A percentile compares a stretch with the other conserved stretches of the same genome.
phyloP scores from a whole-genome alignment of 192 early-diverging fungal genomes.

The Rhizophagus prolifer region DNA sequence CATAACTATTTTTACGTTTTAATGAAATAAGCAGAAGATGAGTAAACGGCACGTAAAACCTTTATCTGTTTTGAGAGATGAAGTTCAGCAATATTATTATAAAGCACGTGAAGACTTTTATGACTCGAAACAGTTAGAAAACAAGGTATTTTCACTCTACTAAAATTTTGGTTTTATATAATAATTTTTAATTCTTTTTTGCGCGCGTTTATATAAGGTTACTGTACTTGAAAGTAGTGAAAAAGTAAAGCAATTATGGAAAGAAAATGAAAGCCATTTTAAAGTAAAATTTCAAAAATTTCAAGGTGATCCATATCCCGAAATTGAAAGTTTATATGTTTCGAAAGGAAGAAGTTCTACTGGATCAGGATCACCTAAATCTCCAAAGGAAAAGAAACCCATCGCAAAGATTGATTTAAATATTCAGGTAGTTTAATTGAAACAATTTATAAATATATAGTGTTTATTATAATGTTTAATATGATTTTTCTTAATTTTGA shows the following conservation, averaged over 20 bases:
- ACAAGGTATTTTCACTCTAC: neutral
- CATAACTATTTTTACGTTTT: no score
- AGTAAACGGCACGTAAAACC: neutral
- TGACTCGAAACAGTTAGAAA: neutral
- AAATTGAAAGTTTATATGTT: neutral
- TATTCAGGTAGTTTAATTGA: neutral
- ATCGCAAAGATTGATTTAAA: neutral
- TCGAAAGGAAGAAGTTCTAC: neutral
- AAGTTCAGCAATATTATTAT: neutral
- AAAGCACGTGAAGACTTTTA: conserved; percentile 8
- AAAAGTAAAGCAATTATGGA: neutral
- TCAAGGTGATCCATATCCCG: neutral
- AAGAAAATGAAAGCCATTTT: neutral
- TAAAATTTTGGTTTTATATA: no score
- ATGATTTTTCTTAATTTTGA: no score
- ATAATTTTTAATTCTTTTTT: neutral
- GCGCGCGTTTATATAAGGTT: neutral
- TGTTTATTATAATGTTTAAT: neutral
- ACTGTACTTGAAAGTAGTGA: neutral
- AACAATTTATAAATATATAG: neutral
- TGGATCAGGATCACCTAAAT: neutral
- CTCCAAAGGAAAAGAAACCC: neutral
- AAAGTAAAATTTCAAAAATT: neutral
- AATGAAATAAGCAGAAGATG: neutral
- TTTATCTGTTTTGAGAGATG: neutral